These are phyloP conservation scores for Ramalina intermedia DNA, from an alignment of 495 filamentous ascomycete genomes.

Conservation along the genomic window DNA sequence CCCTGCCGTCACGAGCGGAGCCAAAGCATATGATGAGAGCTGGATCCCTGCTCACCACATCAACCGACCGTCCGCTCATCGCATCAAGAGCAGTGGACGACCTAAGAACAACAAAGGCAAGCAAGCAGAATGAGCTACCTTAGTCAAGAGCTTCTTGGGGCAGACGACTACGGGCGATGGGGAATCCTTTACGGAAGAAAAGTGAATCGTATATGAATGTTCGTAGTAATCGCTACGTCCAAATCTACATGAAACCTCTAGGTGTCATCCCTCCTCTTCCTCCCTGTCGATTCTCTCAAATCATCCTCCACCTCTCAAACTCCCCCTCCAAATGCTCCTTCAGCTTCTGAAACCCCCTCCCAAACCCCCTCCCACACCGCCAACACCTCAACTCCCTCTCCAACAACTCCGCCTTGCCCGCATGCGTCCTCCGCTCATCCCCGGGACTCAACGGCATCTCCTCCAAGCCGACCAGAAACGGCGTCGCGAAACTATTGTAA, in stretches of 20 bases:
- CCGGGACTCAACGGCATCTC: conserved; percentile 60
- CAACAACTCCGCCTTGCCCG: conserved; percentile 40
- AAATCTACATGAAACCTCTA: too few relatives aligned
- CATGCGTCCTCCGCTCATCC: conserved; percentile 40
- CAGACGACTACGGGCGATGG: too few relatives aligned
- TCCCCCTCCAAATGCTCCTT: conserved; percentile 72
- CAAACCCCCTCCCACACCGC: conserved; percentile 67
- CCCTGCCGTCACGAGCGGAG: conserved; percentile 48
- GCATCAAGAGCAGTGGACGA: conserved; percentile 64
- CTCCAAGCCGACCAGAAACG: conserved; percentile 71
- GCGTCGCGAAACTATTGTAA: conserved; percentile 81
- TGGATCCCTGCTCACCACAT: conserved; percentile 93
- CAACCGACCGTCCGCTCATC: conserved; percentile 67
- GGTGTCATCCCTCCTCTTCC: neutral
- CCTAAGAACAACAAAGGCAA: conserved; percentile 23
- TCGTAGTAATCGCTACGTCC: too few relatives aligned
- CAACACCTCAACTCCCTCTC: conserved; percentile 59
- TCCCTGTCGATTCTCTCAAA: neutral
- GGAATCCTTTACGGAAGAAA: too few relatives aligned
- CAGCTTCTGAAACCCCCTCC: conserved; percentile 52
- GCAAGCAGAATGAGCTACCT: conserved; percentile 7
- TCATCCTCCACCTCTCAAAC: conserved; percentile 37
- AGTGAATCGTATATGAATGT: too few relatives aligned
- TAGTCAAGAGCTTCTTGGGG: neutral
- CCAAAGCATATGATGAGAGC: conserved; percentile 78